Conservation (phyloP, 306 rosid genomes). For the Cicer cuneatum region DNA sequence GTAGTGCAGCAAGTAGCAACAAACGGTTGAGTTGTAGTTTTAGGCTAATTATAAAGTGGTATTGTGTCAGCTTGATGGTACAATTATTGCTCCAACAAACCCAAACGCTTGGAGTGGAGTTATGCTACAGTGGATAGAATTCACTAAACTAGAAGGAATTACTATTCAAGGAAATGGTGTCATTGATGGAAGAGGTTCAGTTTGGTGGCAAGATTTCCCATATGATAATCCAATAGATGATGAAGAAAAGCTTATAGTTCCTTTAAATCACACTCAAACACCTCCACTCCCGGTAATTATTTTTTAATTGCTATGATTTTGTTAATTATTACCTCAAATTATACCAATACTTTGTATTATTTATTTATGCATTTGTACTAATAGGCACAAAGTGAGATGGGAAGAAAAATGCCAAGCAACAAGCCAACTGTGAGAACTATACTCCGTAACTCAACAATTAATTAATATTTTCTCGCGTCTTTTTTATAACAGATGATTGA, state of each 20-base stretch:
- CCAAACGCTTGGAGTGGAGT: constrained; percentile 79
- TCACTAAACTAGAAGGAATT: constrained; percentile 75
- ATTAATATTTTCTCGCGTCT: too few species aligned
- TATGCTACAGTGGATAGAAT: constrained; percentile 80
- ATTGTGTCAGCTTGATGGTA: constrained; percentile 80
- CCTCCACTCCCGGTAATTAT: constrained; percentile 72
- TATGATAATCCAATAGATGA: constrained; percentile 73
- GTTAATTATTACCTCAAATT: neutral
- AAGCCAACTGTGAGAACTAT: constrained; percentile 89
- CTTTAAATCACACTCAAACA: constrained; percentile 60
- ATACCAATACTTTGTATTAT: neutral
- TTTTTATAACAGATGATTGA: too few species aligned
- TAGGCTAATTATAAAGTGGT: constrained; percentile 24
- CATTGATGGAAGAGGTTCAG: constrained; percentile 91
- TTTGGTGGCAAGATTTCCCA: constrained; percentile 85
- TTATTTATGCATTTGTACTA: constrained; percentile 40
- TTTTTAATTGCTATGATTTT: neutral
- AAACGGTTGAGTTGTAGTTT: constrained; percentile 6
- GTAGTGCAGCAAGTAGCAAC: neutral
- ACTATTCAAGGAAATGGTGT: constrained; percentile 83
- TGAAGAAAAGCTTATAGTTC: constrained; percentile 77
- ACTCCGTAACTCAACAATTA: neutral
- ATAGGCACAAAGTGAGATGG: constrained; percentile 70
- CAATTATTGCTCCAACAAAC: constrained; percentile 83
- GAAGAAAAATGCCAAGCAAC: constrained; percentile 73